phyloP scores from a whole-genome alignment of 371 early-diverging fungal species.

The Actinomucor elegans region DNA sequence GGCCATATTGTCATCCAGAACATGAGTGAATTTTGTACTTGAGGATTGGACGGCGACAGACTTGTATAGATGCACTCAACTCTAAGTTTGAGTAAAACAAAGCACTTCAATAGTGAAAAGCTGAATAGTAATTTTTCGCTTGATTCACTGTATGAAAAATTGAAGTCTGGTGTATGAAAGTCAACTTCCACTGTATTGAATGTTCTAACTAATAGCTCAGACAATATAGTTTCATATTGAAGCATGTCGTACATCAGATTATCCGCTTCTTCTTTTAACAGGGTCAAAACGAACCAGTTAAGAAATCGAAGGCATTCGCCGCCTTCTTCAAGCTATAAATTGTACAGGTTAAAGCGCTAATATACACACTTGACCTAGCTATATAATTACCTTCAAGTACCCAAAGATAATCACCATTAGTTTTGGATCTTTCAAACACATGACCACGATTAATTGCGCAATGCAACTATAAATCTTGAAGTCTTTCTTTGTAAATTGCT shows the following conservation, averaged over 20 bases:
- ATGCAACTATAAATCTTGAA: slow-evolving; percentile 43
- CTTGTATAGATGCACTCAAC: too few relatives aligned
- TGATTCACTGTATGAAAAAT: slow-evolving; percentile 41
- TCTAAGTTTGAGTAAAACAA: slow-evolving; percentile 34
- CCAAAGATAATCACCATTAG: slow-evolving; percentile 30
- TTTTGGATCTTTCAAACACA: slow-evolving; percentile 35
- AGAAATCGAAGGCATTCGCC: slow-evolving; percentile 46
- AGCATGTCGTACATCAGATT: slow-evolving; percentile 25
- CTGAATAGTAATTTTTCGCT: slow-evolving; percentile 41
- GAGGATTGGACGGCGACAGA: too few relatives aligned
- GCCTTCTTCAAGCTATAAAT: slow-evolving; percentile 40
- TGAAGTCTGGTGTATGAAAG: slow-evolving; percentile 35
- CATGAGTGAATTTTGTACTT: slow-evolving; percentile 4
- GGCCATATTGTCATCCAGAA: slow-evolving; percentile 52
- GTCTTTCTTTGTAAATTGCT: slow-evolving; percentile 50
- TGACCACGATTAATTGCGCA: slow-evolving; percentile 33
- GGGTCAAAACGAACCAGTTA: slow-evolving; percentile 46
- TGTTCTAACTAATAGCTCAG: slow-evolving; percentile 39
- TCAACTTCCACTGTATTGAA: slow-evolving; percentile 43
- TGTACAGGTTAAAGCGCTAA: neutral
- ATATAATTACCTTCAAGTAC: slow-evolving; percentile 35
- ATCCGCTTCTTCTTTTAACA: slow-evolving; percentile 25
- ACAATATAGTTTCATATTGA: slow-evolving; percentile 36
- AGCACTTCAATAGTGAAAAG: slow-evolving; percentile 43
- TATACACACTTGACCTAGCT: neutral